phyloP scores from a whole-genome alignment of 2,329 filamentous ascomycete species.

The Fusarium denticulatum region DNA sequence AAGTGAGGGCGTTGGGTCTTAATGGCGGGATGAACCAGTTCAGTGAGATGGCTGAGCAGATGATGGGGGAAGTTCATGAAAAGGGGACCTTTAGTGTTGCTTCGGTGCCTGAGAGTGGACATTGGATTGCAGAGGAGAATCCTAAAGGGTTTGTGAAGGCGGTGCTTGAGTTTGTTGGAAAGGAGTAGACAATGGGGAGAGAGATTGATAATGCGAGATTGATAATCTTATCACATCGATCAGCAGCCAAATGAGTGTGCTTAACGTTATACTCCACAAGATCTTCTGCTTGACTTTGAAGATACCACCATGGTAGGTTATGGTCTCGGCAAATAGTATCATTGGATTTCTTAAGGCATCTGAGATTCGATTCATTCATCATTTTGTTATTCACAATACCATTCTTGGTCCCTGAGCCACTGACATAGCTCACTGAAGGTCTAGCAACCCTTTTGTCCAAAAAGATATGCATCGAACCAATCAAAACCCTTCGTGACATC shows the following conservation, averaged over 20 bases:
- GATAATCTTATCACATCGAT: constrained; percentile 38
- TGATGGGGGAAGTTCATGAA: constrained; percentile 17
- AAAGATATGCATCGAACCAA: constrained; percentile 21
- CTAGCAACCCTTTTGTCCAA: constrained; percentile 23
- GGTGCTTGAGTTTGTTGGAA: constrained; percentile 14
- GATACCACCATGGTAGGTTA: too few relatives aligned
- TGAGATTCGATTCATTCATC: not conserved
- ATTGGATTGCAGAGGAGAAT: constrained; percentile 24
- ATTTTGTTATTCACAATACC: not conserved
- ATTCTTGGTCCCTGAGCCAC: not conserved
- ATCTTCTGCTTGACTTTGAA: not conserved
- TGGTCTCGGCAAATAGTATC: too few relatives aligned
- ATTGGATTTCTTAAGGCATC: fast-evolving
- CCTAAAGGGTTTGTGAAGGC: constrained; percentile 4
- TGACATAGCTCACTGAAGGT: not conserved
- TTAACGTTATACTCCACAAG: not conserved
- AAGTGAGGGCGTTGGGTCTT: constrained; percentile 10
- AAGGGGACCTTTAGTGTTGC: constrained; percentile 3
- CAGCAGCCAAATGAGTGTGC: not conserved
- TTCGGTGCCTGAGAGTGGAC: constrained; percentile 10
- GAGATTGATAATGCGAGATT: not conserved
- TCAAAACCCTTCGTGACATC: constrained; percentile 29
- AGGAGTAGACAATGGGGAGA: not conserved
- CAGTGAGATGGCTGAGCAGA: constrained; percentile 15
- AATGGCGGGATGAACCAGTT: constrained; percentile 11